Evolutionary conservation across 2,329 filamentous ascomycete genomes (phyloP).

Genomic region (Xylariaceae sp.): DNA sequence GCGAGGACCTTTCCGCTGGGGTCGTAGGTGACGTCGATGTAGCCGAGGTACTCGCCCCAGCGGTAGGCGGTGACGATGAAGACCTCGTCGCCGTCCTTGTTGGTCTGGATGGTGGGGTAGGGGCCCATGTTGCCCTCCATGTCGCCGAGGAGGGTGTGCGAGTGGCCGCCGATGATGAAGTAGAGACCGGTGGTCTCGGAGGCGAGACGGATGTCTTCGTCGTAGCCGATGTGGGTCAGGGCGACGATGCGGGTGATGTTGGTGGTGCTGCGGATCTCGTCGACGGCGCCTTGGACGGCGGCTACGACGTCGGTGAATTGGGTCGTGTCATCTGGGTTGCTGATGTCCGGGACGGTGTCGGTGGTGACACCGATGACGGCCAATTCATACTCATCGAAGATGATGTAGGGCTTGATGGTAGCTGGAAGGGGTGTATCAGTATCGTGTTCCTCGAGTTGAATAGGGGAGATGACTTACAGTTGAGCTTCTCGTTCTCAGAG

Average conservation of each 20-base stretch:
- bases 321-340: constrained; percentile 53
- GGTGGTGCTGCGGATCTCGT: constrained; percentile 56
- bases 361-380: constrained; percentile 63
- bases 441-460: background rate
- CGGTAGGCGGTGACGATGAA: constrained; percentile 64
- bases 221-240: constrained; percentile 63
- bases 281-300: constrained; percentile 56
- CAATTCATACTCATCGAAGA: constrained; percentile 56
- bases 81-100: constrained; percentile 59
- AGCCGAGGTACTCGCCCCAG: constrained; percentile 64
- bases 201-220: constrained; percentile 57
- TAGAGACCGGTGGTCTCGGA: constrained; percentile 56
- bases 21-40: constrained; percentile 62
- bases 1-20: constrained; percentile 53
- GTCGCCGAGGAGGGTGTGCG: constrained; percentile 50
- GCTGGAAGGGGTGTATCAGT: constrained; percentile 21
- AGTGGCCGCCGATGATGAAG: constrained; percentile 51
- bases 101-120: constrained; percentile 59
- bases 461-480: constrained; percentile 30
- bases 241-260: constrained; percentile 61
- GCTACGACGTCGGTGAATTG: constrained; percentile 52
- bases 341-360: constrained; percentile 52
- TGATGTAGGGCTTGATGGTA: constrained; percentile 60
- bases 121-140: constrained; percentile 53
- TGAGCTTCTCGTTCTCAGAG: constrained; percentile 54